phyloP scores from a whole-genome alignment of 176 grass and related monocot species.

The Dactylis glomerata region DNA sequence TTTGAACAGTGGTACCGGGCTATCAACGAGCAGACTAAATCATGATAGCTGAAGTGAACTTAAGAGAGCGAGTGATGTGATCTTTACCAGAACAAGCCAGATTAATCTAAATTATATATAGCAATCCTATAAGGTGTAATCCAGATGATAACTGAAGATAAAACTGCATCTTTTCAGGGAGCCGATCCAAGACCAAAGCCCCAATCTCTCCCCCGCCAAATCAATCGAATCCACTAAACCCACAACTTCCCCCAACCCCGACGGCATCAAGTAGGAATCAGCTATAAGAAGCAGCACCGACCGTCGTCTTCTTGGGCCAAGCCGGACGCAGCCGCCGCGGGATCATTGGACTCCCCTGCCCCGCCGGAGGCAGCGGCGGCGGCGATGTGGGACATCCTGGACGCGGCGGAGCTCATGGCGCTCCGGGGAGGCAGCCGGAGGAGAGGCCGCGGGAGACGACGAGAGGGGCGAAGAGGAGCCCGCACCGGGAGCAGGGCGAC shows the following conservation, averaged over 20 bases:
- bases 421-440: conserved; percentile 34
- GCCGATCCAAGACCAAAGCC: conserved; percentile 19
- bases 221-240: conserved; percentile 19
- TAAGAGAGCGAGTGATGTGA: neutral
- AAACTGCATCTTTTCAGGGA: neutral
- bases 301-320: conserved; percentile 62
- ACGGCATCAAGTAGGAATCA: neutral
- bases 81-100: neutral
- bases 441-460: conserved; percentile 10
- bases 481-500: conserved; percentile 47
- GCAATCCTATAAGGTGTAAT: neutral
- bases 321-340: conserved; percentile 16
- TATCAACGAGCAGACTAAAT: neutral
- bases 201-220: conserved; percentile 10
- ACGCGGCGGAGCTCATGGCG: conserved; percentile 41
- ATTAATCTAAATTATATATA: neutral
- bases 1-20: neutral
- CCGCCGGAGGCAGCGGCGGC: conserved; percentile 25
- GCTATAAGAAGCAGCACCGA: conserved; percentile 23
- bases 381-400: conserved; percentile 58
- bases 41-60: neutral
- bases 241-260: neutral
- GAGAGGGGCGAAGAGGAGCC: conserved; percentile 19
- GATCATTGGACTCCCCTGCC: conserved; percentile 38
- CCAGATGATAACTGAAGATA: neutral